Conservation (phyloP, 2,329 filamentous ascomycete genomes). For the Karstenula rhodostoma region DNA sequence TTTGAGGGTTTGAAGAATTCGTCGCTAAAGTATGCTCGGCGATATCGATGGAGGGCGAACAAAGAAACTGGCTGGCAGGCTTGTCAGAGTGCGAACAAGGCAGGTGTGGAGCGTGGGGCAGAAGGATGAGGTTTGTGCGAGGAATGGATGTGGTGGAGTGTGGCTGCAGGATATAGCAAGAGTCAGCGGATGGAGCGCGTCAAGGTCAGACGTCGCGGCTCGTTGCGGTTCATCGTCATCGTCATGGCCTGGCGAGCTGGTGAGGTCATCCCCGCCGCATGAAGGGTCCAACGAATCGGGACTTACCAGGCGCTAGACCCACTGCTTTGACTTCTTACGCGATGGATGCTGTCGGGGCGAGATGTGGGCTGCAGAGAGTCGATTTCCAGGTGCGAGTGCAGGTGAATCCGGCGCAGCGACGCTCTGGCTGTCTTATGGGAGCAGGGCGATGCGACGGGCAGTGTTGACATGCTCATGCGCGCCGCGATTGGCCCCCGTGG, state of each 20-base stretch:
- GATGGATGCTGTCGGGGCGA: background rate
- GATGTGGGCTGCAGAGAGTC: background rate
- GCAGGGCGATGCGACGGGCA: background rate
- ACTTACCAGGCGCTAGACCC: constrained; percentile 19
- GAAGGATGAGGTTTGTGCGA: background rate
- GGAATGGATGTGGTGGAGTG: constrained; percentile 22
- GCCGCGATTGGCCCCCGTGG: constrained; percentile 13
- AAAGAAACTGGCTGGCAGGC: constrained; percentile 8
- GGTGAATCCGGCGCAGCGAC: background rate
- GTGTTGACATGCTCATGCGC: background rate
- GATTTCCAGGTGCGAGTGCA: background rate
- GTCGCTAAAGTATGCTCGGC: background rate
- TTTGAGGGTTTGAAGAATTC: background rate
- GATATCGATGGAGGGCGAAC: constrained; percentile 8
- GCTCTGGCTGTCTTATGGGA: background rate
- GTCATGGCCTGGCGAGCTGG: constrained; percentile 5
- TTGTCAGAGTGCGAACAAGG: constrained; percentile 1
- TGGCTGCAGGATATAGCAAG: constrained; percentile 18
- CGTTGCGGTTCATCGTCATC: constrained; percentile 27
- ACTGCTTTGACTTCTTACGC: constrained; percentile 1
- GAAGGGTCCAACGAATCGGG: constrained; percentile 17
- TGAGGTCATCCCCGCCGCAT: constrained; percentile 26
- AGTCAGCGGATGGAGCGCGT: constrained; percentile 24
- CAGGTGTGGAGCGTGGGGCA: constrained; percentile 6
- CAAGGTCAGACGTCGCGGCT: constrained; percentile 25